Conservation (phyloP, 441 rosid species). For the Metrosideros polymorpha region DNA sequence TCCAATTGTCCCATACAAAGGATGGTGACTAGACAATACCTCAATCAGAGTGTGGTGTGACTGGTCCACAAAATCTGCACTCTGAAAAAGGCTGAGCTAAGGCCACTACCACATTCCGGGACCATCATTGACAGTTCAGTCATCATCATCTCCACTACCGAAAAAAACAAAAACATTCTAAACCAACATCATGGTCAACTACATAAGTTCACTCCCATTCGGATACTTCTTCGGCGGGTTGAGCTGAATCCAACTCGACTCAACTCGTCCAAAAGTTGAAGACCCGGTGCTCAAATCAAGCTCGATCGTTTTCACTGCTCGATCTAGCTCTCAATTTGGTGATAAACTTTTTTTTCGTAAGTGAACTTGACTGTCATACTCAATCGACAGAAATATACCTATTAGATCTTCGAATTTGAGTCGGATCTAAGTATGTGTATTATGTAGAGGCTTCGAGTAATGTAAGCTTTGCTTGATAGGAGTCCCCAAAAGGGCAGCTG, state of each 20-base stretch:
- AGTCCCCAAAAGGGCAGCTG: background rate
- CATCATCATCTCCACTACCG: background rate
- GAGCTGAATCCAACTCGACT: background rate
- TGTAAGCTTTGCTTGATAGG: background rate
- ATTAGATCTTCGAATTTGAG: background rate
- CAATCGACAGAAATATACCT: background rate
- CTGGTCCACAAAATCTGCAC: background rate
- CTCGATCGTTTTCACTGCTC: background rate
- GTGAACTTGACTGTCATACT: background rate
- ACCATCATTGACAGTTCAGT: background rate
- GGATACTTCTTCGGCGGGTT: too few species aligned
- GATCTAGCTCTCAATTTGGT: too few species aligned
- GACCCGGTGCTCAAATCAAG: background rate
- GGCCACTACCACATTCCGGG: background rate
- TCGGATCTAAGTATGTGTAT: too few species aligned
- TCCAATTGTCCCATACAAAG: background rate
- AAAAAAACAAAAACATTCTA: background rate
- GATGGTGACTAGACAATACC: background rate
- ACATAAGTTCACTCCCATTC: too few species aligned
- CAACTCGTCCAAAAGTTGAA: background rate
- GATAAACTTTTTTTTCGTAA: background rate
- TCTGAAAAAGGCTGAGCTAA: background rate
- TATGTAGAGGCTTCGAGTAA: too few species aligned
- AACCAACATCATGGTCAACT: background rate
- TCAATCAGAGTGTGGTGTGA: background rate